phyloP scores from a whole-genome alignment of 2,329 filamentous ascomycete genomes.

The Ascochyta fabae region DNA sequence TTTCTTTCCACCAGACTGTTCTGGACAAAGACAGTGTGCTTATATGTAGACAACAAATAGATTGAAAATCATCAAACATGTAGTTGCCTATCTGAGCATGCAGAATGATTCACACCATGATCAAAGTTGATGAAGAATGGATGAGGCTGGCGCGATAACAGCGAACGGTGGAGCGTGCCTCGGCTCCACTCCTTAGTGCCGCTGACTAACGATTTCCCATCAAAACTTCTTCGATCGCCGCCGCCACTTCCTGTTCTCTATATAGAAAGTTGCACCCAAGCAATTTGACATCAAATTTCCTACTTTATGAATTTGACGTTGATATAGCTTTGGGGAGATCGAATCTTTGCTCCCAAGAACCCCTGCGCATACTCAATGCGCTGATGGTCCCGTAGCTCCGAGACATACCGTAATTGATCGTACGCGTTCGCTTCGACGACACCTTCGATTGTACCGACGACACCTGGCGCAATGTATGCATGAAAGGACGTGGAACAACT shows the following conservation, averaged over 20 bases:
- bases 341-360: slow-evolving; percentile 51
- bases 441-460: slow-evolving; percentile 12
- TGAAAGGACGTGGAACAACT: slow-evolving; percentile 48
- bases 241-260: slow-evolving; percentile 31
- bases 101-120: neutral
- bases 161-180: neutral
- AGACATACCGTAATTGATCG: slow-evolving; percentile 30
- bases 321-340: slow-evolving; percentile 60
- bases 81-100: neutral
- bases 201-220: slow-evolving; percentile 9
- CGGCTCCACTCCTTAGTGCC: slow-evolving; percentile 3
- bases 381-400: slow-evolving; percentile 48
- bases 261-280: slow-evolving; percentile 51
- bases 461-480: slow-evolving; percentile 51
- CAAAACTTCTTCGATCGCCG: slow-evolving; percentile 14
- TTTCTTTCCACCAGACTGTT: too few relatives aligned
- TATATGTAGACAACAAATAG: too few relatives aligned
- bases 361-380: slow-evolving; percentile 38
- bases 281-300: slow-evolving; percentile 65
- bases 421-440: neutral
- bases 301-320: slow-evolving; percentile 62
- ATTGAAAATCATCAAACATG: too few relatives aligned
- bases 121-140: neutral
- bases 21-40: too few relatives aligned
- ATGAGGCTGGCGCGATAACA: neutral